Base-by-base conservation (phyloP, 208 protist genomes). In the Trypanosoma boissoni region DNA sequence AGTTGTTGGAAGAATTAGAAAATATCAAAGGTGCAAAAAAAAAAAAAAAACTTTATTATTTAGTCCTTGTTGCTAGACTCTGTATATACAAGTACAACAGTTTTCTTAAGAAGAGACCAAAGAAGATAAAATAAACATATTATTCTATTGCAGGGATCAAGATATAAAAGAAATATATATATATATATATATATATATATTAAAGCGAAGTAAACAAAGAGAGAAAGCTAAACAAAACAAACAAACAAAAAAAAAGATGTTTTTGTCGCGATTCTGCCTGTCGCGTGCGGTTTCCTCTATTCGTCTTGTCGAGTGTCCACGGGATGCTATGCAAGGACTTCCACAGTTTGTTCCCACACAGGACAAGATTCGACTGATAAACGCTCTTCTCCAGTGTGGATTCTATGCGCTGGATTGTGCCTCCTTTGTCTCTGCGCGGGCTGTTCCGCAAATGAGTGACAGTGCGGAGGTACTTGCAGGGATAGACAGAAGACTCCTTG, bases 251-350 rank as follows among this genome's bases (percentile, higher is more conserved):
- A 18, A 36, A 55, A 49, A 21, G 20, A 39, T 39, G 34, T 39
- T 39, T 6, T 0, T 21, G 41, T 36, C 31, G 18, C 16, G 36
- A 7, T 12, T 6, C 60, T 69, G 52, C 21, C 51, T 2, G 31
- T 34, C 12, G 46, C 52, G 16, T n/a, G 44, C 34, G 12, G 44
- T 10, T 43, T 58, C 65, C 37, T 31, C 56, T 32, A 46, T 76
- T 29, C 63, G 61, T 21, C 24, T 78, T 16, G 66, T 78, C 27
- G 72, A 78, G 57, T 78, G 72, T 28, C 72, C 72, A 24, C 44
- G 72, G 1, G 72, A 78, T 52, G 72, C 72, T 0, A 78, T 78
- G 72, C 72, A 78, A 45, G 72, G 72, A 26, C 56, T 78, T 27
- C 18, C 50, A 3, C 54, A 50, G 21, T 78, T 78, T 37, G 58